A percentile compares a stretch with the other conserved stretches of the same genome.
Evolutionary conservation across 2,329 filamentous ascomycete genomes (phyloP).

Genomic region (Stagonosporopsis rhizophila): DNA sequence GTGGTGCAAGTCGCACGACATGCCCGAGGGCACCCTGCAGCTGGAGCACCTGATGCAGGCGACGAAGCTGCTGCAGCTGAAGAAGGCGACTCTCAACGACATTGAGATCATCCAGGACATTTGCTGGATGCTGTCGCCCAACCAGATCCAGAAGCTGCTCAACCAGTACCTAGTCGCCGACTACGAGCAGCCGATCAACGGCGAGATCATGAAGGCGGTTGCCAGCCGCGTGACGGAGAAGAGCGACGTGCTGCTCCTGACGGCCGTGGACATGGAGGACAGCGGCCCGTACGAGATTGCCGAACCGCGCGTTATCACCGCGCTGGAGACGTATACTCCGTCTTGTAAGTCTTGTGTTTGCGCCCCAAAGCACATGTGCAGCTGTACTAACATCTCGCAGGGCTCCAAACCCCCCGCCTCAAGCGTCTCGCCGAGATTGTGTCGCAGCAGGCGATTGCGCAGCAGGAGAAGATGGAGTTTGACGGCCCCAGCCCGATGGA

Average conservation of each 20-base stretch:
- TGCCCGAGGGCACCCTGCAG: constrained; percentile 97
- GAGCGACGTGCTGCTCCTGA: constrained; percentile 91
- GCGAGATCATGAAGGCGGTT: constrained; percentile 99
- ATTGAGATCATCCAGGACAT: constrained; percentile 99
- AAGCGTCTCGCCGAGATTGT: constrained; percentile 99
- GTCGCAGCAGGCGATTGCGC: constrained; percentile 92
- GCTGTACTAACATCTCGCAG: constrained; percentile 60
- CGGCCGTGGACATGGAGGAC: constrained; percentile 98
- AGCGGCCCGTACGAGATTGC: constrained; percentile 98
- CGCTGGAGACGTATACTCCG: constrained; percentile 96
- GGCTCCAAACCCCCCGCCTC: constrained; percentile 93
- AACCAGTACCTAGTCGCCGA: constrained; percentile 99
- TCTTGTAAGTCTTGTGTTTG: constrained; percentile 91
- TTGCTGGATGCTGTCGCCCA: constrained; percentile 99
- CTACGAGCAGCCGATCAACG: constrained; percentile 99
- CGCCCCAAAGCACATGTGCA: no score
- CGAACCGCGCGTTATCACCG: constrained; percentile 93
- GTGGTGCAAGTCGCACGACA: constrained; percentile 99
- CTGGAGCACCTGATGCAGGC: constrained; percentile 99
- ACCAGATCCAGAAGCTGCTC: constrained; percentile 97
- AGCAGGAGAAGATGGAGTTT: constrained; percentile 83
- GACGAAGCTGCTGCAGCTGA: constrained; percentile 95
- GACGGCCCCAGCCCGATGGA: constrained; percentile 36
- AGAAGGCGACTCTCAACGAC: constrained; percentile 98
- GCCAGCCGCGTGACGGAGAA: constrained; percentile 97